Conservation (phyloP, 371 early-diverging fungal genomes). For the Globomyces sp. region DNA sequence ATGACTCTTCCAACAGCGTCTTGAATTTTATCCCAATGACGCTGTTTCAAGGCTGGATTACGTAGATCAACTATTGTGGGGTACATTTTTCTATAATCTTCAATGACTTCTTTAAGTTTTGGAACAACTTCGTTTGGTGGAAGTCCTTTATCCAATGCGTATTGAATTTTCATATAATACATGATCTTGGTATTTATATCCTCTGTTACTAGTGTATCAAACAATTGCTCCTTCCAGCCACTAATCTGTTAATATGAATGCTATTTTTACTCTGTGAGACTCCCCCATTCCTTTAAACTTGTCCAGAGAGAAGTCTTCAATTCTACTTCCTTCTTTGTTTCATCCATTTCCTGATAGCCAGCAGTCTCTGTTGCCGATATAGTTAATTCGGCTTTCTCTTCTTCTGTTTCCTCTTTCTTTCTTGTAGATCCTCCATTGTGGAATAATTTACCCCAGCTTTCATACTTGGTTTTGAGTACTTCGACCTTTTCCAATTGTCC, state of each 20-base stretch:
- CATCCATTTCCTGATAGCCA: constrained; percentile 43
- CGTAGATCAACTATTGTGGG: constrained; percentile 58
- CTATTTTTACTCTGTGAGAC: constrained; percentile 41
- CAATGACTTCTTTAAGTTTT: constrained; percentile 51
- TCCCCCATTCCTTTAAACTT: constrained; percentile 52
- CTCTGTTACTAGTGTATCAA: constrained; percentile 55
- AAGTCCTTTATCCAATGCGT: constrained; percentile 56
- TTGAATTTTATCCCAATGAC: constrained; percentile 64
- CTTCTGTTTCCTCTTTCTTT: constrained; percentile 19
- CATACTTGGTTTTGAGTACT: constrained; percentile 41
- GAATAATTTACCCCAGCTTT: constrained; percentile 53
- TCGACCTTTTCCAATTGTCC: constrained; percentile 42
- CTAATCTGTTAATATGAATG: constrained; percentile 14
- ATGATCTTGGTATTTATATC: constrained; percentile 51
- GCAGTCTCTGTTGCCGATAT: constrained; percentile 12
- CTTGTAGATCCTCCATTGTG: constrained; percentile 43
- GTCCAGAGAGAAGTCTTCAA: constrained; percentile 54
- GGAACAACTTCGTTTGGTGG: constrained; percentile 65
- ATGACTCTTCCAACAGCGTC: constrained; percentile 55
- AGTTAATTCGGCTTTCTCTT: constrained; percentile 18
- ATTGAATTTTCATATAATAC: constrained; percentile 49
- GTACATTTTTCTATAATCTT: constrained; percentile 52
- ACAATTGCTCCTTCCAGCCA: constrained; percentile 43
- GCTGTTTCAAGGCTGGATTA: constrained; percentile 53
- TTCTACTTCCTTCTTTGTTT: constrained; percentile 51